Conservation (phyloP, 306 rosid genomes). For the Quercus aquifolioides region DNA sequence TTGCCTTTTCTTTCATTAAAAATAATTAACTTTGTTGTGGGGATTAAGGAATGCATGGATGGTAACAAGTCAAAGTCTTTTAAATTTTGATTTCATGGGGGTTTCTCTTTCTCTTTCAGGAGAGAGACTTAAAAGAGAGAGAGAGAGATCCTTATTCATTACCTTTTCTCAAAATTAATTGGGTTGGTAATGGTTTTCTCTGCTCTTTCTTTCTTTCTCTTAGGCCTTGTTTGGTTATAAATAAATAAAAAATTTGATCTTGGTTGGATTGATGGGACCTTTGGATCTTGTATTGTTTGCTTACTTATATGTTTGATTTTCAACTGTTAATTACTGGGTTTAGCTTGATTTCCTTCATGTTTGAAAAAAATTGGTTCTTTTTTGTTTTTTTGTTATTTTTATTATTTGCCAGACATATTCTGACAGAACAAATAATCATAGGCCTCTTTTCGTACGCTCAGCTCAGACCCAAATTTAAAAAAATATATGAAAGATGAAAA, state of each 20-base stretch:
- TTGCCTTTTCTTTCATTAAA: not conserved
- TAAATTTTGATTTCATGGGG: not conserved
- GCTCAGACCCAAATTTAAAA: not conserved
- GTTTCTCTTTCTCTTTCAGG: not conserved
- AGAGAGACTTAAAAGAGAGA: not conserved
- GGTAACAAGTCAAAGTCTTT: not conserved
- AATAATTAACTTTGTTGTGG: not conserved
- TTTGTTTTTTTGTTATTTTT: not conserved
- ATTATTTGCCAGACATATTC: slow-evolving; percentile 23
- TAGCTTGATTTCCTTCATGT: not conserved
- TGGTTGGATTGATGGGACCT: slow-evolving; percentile 1
- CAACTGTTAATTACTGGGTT: slow-evolving; percentile 10
- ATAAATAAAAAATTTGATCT: not conserved
- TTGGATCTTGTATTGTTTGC: slow-evolving; percentile 49
- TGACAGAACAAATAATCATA: slow-evolving; percentile 12
- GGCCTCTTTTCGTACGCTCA: not conserved
- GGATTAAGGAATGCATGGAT: not conserved
- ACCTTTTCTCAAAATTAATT: not conserved
- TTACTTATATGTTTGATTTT: slow-evolving; percentile 6
- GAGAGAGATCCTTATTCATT: too few relatives aligned
- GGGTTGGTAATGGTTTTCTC: not conserved
- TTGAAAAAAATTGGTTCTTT: slow-evolving; percentile 13
- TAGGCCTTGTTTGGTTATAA: not conserved
- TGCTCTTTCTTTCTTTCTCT: not conserved
- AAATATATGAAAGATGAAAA: not conserved